Conservation (phyloP, 371 early-diverging fungal species). For the Neoconidiobolus thromboides region DNA sequence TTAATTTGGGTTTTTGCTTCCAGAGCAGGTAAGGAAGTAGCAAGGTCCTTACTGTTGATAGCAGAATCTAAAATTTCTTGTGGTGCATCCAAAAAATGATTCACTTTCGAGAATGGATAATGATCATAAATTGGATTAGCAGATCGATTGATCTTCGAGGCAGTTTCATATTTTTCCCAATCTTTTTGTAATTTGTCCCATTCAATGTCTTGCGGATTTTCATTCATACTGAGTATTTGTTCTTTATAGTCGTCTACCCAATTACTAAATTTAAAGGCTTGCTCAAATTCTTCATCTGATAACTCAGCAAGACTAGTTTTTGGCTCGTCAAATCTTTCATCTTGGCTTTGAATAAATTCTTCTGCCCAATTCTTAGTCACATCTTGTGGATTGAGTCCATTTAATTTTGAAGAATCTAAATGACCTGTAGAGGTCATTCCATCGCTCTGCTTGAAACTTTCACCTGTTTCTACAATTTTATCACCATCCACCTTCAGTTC, state of each 20-base stretch:
- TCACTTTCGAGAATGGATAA: conserved; percentile 58
- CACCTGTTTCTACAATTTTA: conserved; percentile 42
- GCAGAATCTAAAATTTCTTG: conserved; percentile 20
- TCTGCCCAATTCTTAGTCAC: conserved; percentile 10
- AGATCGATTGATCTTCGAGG: conserved; percentile 35
- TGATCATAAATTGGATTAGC: conserved; percentile 37
- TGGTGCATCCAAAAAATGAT: conserved; percentile 44
- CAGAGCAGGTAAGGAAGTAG: conserved; percentile 72
- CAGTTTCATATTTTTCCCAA: conserved; percentile 40
- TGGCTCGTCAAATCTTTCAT: conserved; percentile 34
- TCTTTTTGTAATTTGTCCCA: conserved; percentile 62
- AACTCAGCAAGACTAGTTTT: conserved; percentile 15
- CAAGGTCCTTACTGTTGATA: conserved; percentile 31
- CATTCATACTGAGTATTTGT: conserved; percentile 42
- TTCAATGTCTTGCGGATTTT: conserved; percentile 39
- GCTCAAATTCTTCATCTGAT: conserved; percentile 16
- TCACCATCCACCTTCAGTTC: conserved; percentile 69
- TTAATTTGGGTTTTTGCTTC: conserved; percentile 79
- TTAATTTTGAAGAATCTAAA: conserved; percentile 10
- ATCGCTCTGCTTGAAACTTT: conserved; percentile 5
- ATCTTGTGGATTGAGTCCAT: conserved; percentile 9
- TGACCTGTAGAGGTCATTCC: conserved; percentile 5
- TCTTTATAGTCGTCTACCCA: conserved; percentile 55
- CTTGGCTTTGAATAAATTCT: conserved; percentile 25
- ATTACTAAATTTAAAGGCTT: conserved; percentile 25